Base-by-base conservation (phyloP, 345 rosid genomes). In the Lepidium sativum region DNA sequence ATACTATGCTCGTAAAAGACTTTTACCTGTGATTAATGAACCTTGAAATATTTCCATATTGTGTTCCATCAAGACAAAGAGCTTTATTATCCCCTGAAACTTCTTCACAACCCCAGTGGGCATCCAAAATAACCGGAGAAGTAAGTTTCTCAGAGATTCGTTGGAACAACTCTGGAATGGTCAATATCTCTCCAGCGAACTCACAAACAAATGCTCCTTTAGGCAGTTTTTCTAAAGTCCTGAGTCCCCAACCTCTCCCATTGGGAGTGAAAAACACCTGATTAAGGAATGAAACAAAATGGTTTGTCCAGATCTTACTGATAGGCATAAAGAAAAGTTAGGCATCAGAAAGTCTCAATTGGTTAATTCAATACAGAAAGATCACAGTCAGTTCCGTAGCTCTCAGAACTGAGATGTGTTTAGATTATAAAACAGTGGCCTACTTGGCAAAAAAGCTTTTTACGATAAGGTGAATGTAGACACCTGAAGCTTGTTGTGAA, bases 141-240 rank as follows among this genome's bases (percentile, higher is more conserved):
- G 85, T 78, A 48, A 62, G 82, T 17, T 75, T 80, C 74, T 75
- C 67, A 50, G 49, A 44, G 31, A 64, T 79, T 47, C 97, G 82
- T 23, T 80, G 70, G 67, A 68, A 78, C 39, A 89, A 57, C 80
- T 92, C 98, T 16, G 54, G 29, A 42, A 85, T 80, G 21, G 97
- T 89, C 74, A 92, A 43, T 54, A 92, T 82, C 78, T 92, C 97
- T 33, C 97, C 97, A 38, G 89, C 76, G 63, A 85, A 89, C 63
- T 92, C 98, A 70, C 98, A 87, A 20, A 89, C 79, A 56, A 92
- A 92, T 27, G 94, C 71, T 48, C 97, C 98, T 78, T 89, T 84
- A 2, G 80, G 88, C 54, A 92, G 78, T 65, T 76, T 81, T 49
- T 82, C 77, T 14, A 81, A 77, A 60, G 92, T 72, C 77, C 94